Conservation (phyloP, 805 yeast genomes). For the Yueomyces sp. region DNA sequence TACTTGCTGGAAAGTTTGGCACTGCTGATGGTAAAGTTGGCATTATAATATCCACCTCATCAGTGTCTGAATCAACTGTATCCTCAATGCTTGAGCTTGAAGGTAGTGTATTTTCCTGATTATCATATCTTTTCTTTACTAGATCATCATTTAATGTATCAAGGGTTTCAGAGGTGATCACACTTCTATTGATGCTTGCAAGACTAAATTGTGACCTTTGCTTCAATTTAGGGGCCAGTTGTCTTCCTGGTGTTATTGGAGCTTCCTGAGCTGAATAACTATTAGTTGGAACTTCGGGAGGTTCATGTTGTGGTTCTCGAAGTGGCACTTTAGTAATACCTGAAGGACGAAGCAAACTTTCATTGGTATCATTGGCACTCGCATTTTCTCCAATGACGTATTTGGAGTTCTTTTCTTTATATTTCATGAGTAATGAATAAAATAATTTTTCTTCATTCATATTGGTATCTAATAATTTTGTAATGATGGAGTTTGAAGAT, state of each 20-base stretch:
- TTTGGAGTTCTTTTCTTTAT: slow-evolving; percentile 52
- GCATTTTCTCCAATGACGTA: background rate
- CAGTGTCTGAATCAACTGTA: background rate
- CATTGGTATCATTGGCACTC: background rate
- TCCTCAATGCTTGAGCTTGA: background rate
- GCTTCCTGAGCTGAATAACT: background rate
- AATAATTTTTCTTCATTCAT: slow-evolving; percentile 69
- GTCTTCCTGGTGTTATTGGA: background rate
- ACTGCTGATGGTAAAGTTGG: slow-evolving; percentile 9
- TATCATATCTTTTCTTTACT: background rate
- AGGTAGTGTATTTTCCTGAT: background rate
- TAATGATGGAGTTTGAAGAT: slow-evolving; percentile 39
- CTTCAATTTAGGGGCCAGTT: slow-evolving; percentile 13
- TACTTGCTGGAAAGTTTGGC: slow-evolving; percentile 16
- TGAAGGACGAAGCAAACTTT: background rate
- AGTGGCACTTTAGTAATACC: background rate
- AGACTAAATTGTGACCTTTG: slow-evolving; percentile 23
- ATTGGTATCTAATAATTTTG: slow-evolving; percentile 39
- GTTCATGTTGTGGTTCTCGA: too few relatives aligned
- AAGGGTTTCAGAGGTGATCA: background rate
- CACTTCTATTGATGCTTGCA: slow-evolving; percentile 1
- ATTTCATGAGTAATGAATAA: slow-evolving; percentile 60
- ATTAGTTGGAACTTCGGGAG: background rate
- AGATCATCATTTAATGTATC: background rate
- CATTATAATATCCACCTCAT: background rate